Conservation (phyloP, 495 filamentous ascomycete genomes). For the Penicillium mononematosum region DNA sequence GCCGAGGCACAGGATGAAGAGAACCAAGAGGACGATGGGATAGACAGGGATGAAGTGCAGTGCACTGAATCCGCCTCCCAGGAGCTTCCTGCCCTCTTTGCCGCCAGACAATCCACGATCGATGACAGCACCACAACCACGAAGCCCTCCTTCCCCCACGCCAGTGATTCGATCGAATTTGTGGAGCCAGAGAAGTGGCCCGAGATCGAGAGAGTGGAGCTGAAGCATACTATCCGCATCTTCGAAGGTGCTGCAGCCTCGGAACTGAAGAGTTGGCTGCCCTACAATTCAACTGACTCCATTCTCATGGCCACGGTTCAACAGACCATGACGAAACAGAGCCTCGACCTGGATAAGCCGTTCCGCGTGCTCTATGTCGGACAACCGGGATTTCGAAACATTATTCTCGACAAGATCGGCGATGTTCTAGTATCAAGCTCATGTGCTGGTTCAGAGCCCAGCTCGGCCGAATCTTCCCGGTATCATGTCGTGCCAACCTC, state of each 20-base stretch:
- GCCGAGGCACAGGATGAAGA: conserved; percentile 35
- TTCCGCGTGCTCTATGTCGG: conserved; percentile 71
- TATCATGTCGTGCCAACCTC: conserved; percentile 76
- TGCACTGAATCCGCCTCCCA: conserved; percentile 40
- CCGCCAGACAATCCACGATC: conserved; percentile 33
- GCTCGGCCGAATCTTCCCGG: conserved; percentile 54
- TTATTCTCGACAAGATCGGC: conserved; percentile 73
- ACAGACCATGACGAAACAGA: conserved; percentile 68
- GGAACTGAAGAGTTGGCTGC: conserved; percentile 43
- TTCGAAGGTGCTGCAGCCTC: conserved; percentile 54
- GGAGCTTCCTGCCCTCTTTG: conserved; percentile 44
- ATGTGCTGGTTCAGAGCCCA: conserved; percentile 38
- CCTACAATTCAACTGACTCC: conserved; percentile 26
- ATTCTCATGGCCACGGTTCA: conserved; percentile 58
- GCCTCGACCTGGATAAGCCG: conserved; percentile 61
- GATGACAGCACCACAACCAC: conserved; percentile 48
- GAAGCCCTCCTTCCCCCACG: conserved; percentile 34
- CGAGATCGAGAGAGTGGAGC: conserved; percentile 54
- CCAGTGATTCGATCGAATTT: conserved; percentile 57
- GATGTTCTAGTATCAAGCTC: conserved; percentile 59
- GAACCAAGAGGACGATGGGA: conserved; percentile 26
- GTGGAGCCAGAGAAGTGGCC: conserved; percentile 55
- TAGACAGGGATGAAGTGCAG: conserved; percentile 27
- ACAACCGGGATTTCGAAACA: conserved; percentile 57
- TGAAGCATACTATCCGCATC: conserved; percentile 62